These are phyloP conservation scores for Acanthamoeba pearcei DNA, from an alignment of 208 protist species.

Conservation along the genomic window DNA sequence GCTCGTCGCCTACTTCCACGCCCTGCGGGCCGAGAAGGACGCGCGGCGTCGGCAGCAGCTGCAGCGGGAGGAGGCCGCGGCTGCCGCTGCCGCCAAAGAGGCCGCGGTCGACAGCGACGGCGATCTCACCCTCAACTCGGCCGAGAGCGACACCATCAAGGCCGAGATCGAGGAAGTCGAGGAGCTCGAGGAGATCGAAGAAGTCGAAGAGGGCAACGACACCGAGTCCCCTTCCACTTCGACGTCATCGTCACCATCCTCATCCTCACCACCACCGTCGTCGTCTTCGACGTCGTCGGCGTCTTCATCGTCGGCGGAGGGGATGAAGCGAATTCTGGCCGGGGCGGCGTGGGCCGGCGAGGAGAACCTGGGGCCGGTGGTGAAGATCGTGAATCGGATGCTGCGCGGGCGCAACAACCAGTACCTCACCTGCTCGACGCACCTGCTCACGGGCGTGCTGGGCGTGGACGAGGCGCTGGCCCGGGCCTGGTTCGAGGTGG, in stretches of 20 bases:
- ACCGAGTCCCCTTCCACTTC: neutral
- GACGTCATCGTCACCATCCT: too few relatives aligned
- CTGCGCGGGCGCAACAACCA: constrained; percentile 41
- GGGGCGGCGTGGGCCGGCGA: constrained; percentile 32
- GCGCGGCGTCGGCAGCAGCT: neutral
- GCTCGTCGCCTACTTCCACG: constrained; percentile 40
- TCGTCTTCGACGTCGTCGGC: neutral
- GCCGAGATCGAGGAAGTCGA: neutral
- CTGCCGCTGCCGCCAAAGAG: neutral
- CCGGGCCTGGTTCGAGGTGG: constrained; percentile 19
- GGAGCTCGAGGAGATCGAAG: neutral
- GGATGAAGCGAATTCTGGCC: neutral
- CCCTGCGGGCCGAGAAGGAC: neutral
- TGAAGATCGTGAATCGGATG: constrained; percentile 65
- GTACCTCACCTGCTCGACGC: constrained; percentile 39
- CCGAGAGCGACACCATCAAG: neutral
- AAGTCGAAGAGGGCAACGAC: neutral
- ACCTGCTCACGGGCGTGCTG: constrained; percentile 11
- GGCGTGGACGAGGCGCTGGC: constrained; percentile 47
- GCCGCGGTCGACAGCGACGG: neutral
- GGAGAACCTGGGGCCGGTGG: constrained; percentile 50
- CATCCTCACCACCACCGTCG: neutral
- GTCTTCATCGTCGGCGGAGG: neutral
- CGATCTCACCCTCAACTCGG: constrained; percentile 20
- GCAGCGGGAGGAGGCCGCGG: too few relatives aligned